Conservation (phyloP, 2,329 filamentous ascomycete genomes). For the Clonostachys chloroleuca region DNA sequence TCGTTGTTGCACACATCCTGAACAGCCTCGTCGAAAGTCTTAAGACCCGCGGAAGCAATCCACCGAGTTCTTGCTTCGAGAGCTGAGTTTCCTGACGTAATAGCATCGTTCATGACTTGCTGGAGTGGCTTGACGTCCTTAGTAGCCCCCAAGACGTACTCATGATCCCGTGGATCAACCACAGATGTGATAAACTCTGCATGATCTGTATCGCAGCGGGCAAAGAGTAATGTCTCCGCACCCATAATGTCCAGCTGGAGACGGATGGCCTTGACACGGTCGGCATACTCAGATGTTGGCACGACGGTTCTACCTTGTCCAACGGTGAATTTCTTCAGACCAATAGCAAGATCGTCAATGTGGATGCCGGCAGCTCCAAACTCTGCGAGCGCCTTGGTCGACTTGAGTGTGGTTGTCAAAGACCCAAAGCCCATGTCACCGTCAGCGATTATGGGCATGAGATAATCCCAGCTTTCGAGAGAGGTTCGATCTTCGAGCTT, state of each 20-base stretch:
- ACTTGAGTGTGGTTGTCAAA: slow-evolving; percentile 30
- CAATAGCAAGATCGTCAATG: slow-evolving; percentile 33
- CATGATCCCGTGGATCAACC: slow-evolving; percentile 27
- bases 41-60: slow-evolving; percentile 19
- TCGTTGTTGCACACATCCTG: slow-evolving; percentile 12
- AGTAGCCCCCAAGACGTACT: slow-evolving; percentile 30
- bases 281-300: slow-evolving; percentile 29
- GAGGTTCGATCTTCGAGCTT: slow-evolving; percentile 16
- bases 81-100: slow-evolving; percentile 16
- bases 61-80: slow-evolving; percentile 18
- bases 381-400: slow-evolving; percentile 30
- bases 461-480: slow-evolving; percentile 29
- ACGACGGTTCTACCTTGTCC: slow-evolving; percentile 31
- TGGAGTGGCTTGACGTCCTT: slow-evolving; percentile 11
- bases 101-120: slow-evolving; percentile 3
- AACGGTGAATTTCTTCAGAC: slow-evolving; percentile 35
- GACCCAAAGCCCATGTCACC: slow-evolving; percentile 36
- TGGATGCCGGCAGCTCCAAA: slow-evolving; percentile 35
- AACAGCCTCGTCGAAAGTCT: slow-evolving; percentile 26
- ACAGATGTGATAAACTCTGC: slow-evolving; percentile 29
- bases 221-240: slow-evolving; percentile 27
- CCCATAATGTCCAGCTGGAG: slow-evolving; percentile 34
- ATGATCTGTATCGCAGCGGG: slow-evolving; percentile 28
- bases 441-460: slow-evolving; percentile 32
- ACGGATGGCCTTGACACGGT: slow-evolving; percentile 23